Evolutionary conservation across 129 eudicot genomes (phyloP), one percentile per base, ranked within the genome.

Genomic region (Ambrosia trifida): DNA sequence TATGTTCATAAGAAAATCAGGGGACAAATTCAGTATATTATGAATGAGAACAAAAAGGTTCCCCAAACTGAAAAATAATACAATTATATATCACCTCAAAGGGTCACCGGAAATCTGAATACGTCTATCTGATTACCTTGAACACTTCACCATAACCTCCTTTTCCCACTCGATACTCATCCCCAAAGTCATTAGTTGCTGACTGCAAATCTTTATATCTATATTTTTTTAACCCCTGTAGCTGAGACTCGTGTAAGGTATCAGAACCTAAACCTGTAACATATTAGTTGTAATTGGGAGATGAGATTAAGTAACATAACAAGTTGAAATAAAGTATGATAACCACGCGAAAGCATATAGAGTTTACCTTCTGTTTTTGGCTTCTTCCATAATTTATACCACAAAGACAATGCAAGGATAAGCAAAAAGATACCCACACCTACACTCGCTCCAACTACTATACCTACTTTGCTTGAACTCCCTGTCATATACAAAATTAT

Each of bases 121-220:
- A 40, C 51, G 35, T 38, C 12, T 10, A 45, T 36, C 18, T 46
- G 30, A 41, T 58, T 66, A 88, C 95, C 95, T 83, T 88, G 78
- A 78, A 88, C 6, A 88, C 95, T 41, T 80, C 90, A 50, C 95
- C 90, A 30, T 76, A 88, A 47, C 95, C 88, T 56, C 95, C 95
- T 78, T 81, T 84, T 68, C 95, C 95, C 60, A 88, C 60, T 74
- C 73, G 83, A 64, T 67, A 72, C 70, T 76, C 86, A 53, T 83
- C 78, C 11, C 83, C 78, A 59, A 88, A 88, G 64, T 79, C 77
- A 13, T 76, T 76, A 10, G 95, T 88, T 19, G 95, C 84, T 14
- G 47, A 24, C 68, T 78, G 84, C 65, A 88, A 66, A 58, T 80
- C 90, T 43, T 78, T 81, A 75, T 80, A 85, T 24, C 32, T 78